Base-by-base conservation (phyloP, 768 basidiomycete genomes). In the Auricularia auricula-judae region DNA sequence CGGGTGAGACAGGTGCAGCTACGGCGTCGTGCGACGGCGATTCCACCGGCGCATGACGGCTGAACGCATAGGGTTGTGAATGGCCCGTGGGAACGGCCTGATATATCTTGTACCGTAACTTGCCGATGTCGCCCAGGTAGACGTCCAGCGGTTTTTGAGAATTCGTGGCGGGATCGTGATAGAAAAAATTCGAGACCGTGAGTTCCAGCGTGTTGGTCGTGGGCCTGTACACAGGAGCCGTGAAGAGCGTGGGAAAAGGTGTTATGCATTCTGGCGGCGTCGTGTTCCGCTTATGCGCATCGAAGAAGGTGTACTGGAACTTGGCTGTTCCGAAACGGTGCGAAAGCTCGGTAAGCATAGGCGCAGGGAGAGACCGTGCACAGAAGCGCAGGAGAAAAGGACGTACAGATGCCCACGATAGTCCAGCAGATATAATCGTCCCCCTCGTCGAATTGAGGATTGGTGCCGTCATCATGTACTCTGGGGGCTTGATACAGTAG, bases 391-490 rank as follows among this genome's bases (percentile, higher is more conserved):
- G 47, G 16, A 18, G 47, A 62, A 61, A 23, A 42, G 61, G 23
- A 70, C 66, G 75, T 76, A 94, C 94, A 92, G 62, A 96, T 94
- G 44, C 94, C 92, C 68, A 93, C 92, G 69, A 97, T 94, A 12
- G 92, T 93, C 94, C 94, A 97, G 71, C 91, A 93, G 65, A 95
- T 77, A 78, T 93, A 95, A 72, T 97, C 94, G 72, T 97, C 93
- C 4, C 97, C 91, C 74, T 93, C 90, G 69, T 96, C 93, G 29
- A 85, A 87, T 63, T 91, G 84, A 36, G 85, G 89, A 72, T 88
- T 51, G 10, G 11, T 88, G 65, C 87, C 76, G 71, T 93, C 91
- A 66, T 92, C 91, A 44, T 85, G 82, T n/a, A 91, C 81, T 43
- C 89, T 85, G 58, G 91, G 89, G 8, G 85, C 79, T 72, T 87